These are phyloP conservation scores for Bolboschoenoplectus hybrid DNA, from an alignment of 202 grass and related monocot species.

Conservation along the genomic window DNA sequence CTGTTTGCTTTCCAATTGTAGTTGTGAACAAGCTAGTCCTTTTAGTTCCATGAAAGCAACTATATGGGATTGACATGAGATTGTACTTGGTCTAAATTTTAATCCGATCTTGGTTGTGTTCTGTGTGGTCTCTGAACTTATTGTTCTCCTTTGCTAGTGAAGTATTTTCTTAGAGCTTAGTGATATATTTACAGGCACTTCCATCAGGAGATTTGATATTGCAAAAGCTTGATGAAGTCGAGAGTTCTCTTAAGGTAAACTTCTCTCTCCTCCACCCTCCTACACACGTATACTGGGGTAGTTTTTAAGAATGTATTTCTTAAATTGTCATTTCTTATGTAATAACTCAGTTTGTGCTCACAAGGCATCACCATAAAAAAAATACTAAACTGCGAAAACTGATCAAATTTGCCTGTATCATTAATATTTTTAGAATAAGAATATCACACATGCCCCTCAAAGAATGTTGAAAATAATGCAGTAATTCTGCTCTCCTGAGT, in stretches of 20 bases:
- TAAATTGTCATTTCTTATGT: not conserved
- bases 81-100: not conserved
- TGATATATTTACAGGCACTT: conserved; percentile 3
- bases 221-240: conserved; percentile 66
- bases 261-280: no score
- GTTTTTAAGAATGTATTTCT: not conserved
- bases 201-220: conserved; percentile 57
- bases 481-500: not conserved
- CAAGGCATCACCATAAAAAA: not conserved
- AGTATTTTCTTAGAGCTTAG: not conserved
- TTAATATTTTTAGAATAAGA: not conserved
- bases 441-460: not conserved
- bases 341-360: not conserved
- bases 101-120: not conserved
- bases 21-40: not conserved
- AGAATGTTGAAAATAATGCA: not conserved
- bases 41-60: not conserved
- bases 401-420: not conserved
- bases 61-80: not conserved
- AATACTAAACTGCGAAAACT: not conserved
- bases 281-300: not conserved
- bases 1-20: conserved; percentile 3
- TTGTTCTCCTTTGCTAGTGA: not conserved
- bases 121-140: not conserved
- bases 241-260: conserved; percentile 60